Evolutionary conservation across 2,329 filamentous ascomycete species (phyloP), one percentile per base, ranked within the genome.

Genomic region (Talaromyces sp.): DNA sequence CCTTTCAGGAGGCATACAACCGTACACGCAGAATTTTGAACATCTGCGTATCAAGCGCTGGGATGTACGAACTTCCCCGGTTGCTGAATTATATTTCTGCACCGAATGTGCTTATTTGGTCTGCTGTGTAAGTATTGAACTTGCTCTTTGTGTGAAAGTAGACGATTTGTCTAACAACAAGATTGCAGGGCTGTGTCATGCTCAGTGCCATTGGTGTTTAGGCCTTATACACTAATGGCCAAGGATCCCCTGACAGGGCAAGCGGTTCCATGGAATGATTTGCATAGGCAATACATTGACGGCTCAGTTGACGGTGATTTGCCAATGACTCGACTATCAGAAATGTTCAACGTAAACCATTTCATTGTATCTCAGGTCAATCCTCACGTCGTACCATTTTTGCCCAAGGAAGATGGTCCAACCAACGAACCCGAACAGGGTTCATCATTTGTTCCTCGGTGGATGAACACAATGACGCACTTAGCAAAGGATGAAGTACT

Each of bases 341-440:
- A 96, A 67, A 92, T 97, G 88, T 96, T 97, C 78, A 96, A 97
- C 66, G 92, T 97, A 69, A 97, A 97, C 66, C 93, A 97, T 69
- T 97, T 97, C 68, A 97, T 97, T 61, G 93, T 97, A 16, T 96
- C 91, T 0, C 93, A 97, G 70, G 91, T 97, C 46, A 97, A 97
- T 65, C 93, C 93, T 0, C 93, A 97, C 64, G 90, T 97, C 8
- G 85, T 95, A 0, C 90, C 91, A 0, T 96, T 97, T 65, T 76
- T 97, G 14, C 80, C 84, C 14, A 89, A 86, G 60, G 89, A 95
- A 52, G 88, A 91, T 55, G 80, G 66, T 67, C 59, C 65, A 24
- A 62, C 55, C 16, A 55, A 51, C 33, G 54, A 65, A 49, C 64
- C 49, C 51, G 68, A 66, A 9, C 65, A 73, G 22, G 65, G 70